phyloP scores from a whole-genome alignment of 2,329 filamentous ascomycete genomes.

The Xylaria sp. region DNA sequence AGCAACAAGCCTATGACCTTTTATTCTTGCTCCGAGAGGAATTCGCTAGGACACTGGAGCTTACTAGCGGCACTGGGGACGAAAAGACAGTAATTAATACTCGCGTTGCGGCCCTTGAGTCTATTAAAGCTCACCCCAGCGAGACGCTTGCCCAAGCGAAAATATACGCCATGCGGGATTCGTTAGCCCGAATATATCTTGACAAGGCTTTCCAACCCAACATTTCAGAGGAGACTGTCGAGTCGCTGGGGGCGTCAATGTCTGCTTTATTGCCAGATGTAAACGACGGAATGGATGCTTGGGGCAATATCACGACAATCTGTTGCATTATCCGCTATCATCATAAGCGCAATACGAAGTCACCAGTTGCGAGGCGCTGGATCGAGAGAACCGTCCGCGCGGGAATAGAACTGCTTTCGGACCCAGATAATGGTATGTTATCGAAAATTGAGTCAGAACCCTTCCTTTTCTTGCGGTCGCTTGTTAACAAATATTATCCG shows the following conservation, averaged over 20 bases:
- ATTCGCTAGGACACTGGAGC: constrained; percentile 44
- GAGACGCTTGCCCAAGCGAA: constrained; percentile 41
- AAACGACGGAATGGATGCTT: constrained; percentile 37
- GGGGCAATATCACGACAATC: constrained; percentile 39
- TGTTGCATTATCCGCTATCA: constrained; percentile 48
- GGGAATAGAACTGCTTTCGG: constrained; percentile 47
- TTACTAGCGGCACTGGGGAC: constrained; percentile 33
- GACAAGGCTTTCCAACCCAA: constrained; percentile 42
- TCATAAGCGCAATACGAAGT: constrained; percentile 40
- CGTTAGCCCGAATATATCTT: constrained; percentile 45
- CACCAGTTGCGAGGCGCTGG: constrained; percentile 39
- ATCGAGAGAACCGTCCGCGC: constrained; percentile 41
- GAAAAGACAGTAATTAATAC: constrained; percentile 41
- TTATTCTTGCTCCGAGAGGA: constrained; percentile 46
- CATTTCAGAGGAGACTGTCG: constrained; percentile 36
- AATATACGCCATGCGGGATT: constrained; percentile 42
- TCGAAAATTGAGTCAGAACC: neutral
- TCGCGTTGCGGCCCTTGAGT: constrained; percentile 43
- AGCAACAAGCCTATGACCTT: constrained; percentile 44
- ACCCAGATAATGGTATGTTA: constrained; percentile 42
- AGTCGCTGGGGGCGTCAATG: constrained; percentile 41
- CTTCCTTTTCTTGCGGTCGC: neutral
- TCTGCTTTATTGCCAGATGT: constrained; percentile 43
- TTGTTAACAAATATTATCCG: constrained; percentile 2
- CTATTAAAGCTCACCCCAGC: constrained; percentile 42